These are phyloP conservation scores for Monotropa hypopitys DNA, from an alignment of 179 eudicot species.

Conservation along the genomic window DNA sequence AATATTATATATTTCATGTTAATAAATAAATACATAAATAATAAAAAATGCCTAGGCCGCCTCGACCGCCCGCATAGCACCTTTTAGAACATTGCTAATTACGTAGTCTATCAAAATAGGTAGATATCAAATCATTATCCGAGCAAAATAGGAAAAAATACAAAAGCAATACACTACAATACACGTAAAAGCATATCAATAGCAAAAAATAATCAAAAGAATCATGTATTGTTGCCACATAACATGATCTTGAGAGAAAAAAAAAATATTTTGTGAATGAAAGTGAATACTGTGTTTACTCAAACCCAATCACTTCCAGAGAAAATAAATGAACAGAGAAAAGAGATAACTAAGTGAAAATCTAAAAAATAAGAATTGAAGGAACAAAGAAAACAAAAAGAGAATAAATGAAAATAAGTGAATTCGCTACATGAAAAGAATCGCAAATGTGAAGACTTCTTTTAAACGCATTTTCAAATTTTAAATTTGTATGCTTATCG, in stretches of 20 bases:
- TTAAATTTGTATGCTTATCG: neutral
- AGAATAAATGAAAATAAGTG: neutral
- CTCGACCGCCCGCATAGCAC: too few relatives aligned
- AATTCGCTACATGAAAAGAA: neutral
- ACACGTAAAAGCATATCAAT: neutral
- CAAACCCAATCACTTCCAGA: neutral
- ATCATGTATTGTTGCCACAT: neutral
- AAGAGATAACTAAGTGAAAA: neutral
- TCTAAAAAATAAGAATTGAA: neutral
- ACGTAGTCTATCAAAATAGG: neutral
- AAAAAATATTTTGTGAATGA: neutral
- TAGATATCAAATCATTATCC: neutral
- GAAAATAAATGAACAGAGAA: neutral
- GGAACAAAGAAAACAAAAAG: neutral
- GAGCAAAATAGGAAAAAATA: neutral
- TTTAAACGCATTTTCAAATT: neutral
- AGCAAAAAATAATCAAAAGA: neutral
- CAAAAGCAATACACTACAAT: neutral
- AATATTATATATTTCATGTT: too few relatives aligned
- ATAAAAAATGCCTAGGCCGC: too few relatives aligned
- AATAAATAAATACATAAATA: too few relatives aligned
- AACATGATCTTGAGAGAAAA: too few relatives aligned
- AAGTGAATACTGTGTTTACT: neutral
- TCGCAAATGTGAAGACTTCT: neutral
- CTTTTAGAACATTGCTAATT: too few relatives aligned